These are phyloP conservation scores for Alisma plantagoaquatica DNA, from an alignment of 106 monocot genomes.

Conservation along the genomic window DNA sequence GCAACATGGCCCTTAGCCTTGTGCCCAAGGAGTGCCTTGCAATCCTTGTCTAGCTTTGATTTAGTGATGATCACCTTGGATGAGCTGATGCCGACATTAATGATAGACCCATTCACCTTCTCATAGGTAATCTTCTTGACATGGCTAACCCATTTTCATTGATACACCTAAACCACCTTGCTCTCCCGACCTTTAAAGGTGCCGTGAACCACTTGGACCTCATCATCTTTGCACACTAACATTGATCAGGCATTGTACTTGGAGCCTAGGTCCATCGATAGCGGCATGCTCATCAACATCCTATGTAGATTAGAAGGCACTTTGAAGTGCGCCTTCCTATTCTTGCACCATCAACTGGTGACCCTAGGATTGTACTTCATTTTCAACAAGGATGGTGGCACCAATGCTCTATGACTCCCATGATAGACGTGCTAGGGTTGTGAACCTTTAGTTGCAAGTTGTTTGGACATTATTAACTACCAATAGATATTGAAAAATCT, in stretches of 20 bases:
- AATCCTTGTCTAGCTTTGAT: conserved; percentile 76
- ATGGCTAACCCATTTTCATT: conserved; percentile 69
- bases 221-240: conserved; percentile 69
- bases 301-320: conserved; percentile 70
- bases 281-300: conserved; percentile 53
- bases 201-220: conserved; percentile 66
- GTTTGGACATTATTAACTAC: too few species aligned
- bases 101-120: conserved; percentile 72
- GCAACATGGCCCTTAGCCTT: conserved; percentile 59
- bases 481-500: too few species aligned
- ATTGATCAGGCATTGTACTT: conserved; percentile 71
- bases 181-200: conserved; percentile 78
- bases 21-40: conserved; percentile 53
- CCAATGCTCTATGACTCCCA: background rate
- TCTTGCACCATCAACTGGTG: conserved; percentile 56
- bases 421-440: background rate
- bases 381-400: background rate
- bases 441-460: background rate
- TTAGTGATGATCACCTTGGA: conserved; percentile 69
- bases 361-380: conserved; percentile 74
- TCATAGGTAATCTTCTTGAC: conserved; percentile 62
- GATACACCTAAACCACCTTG: conserved; percentile 76
- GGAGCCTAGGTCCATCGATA: conserved; percentile 49
- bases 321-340: conserved; percentile 71
- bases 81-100: conserved; percentile 67